Evolutionary conservation across 352 stramenopile species (phyloP), one percentile per base, ranked within the genome.

Genomic region (Pythium myriotylum): DNA sequence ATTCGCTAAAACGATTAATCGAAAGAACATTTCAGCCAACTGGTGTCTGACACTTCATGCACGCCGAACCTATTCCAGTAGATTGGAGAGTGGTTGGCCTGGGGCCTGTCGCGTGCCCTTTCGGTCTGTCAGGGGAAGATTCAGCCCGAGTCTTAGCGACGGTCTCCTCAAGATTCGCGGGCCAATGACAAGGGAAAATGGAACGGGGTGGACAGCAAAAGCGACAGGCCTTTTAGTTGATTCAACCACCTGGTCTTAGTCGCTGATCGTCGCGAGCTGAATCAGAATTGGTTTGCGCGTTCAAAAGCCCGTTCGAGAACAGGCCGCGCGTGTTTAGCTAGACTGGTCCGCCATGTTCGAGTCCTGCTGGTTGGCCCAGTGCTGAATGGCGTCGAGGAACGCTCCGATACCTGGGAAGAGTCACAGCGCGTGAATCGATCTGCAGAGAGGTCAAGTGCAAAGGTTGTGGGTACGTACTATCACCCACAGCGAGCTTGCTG

Each of bases 401-500:
- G 81, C 86, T 37, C 86, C 83, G n/a, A 94, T 69, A 35, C 79
- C 86, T 93, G 50, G 8, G 14, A 61, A 32, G 3, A 59, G 17
- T n/a, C 32, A 16, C 29, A 2, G 4, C 12, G 6, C 7, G 45
- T 27, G 29, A 20, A 42, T 20, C 8, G 19, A 20, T 24, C 37
- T 8, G 5, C 20, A 37, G 19, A 26, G 13, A 32, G 4, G 40
- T n/a, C 29, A 48, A 19, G 7, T 14, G 3, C 20, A 29, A 37
- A 12, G 10, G 14, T 1, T 22, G 17, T 51, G 51, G 24, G 29
- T 35, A 74, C 78, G 40, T 74, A 93, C 86, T 72, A 59, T 97
- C 89, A 22, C 91, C 91, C 50, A 81, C 84, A 19, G 84, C 72
- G 24, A 97, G 78, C 56, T 96, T 92, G 41, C 59, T 72, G 27